These are phyloP conservation scores for Candida palmyrensis DNA, from an alignment of 805 yeast genomes.

Conservation along the genomic window DNA sequence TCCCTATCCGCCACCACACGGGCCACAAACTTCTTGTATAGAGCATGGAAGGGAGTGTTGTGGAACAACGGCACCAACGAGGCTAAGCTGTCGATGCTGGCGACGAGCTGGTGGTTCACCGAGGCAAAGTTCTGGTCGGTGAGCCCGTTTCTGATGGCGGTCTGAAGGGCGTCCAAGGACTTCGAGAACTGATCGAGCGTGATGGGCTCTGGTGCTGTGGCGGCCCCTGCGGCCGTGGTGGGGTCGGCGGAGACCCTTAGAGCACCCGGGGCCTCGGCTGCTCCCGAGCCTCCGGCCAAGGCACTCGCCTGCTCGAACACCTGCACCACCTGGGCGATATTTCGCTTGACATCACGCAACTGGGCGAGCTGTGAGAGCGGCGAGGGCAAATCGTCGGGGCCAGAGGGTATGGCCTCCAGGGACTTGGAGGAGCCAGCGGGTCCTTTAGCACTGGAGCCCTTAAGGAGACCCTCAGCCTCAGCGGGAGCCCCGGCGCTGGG, in stretches of 20 bases:
- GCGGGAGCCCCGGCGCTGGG: slow-evolving; percentile 19
- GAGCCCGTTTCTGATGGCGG: slow-evolving; percentile 41
- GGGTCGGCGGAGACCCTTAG: not conserved
- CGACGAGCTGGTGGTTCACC: slow-evolving; percentile 27
- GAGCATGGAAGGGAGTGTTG: slow-evolving; percentile 44
- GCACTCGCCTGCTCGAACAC: slow-evolving; percentile 37
- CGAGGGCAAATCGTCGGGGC: no score
- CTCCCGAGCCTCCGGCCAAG: not conserved
- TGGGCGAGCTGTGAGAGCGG: slow-evolving; percentile 35
- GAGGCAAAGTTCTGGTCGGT: slow-evolving; percentile 17
- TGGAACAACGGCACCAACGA: slow-evolving; percentile 50
- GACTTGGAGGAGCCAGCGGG: slow-evolving; percentile 4
- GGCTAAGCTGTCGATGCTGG: slow-evolving; percentile 43
- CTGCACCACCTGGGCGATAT: slow-evolving; percentile 41
- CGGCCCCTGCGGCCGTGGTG: not conserved
- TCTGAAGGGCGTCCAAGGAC: slow-evolving; percentile 42
- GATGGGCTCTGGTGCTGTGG: not conserved
- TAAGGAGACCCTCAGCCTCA: not conserved
- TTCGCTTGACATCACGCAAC: slow-evolving; percentile 40
- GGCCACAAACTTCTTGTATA: slow-evolving; percentile 46
- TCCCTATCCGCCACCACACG: slow-evolving; percentile 33
- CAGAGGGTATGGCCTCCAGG: not conserved
- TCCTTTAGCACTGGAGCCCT: not conserved
- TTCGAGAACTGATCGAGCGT: slow-evolving; percentile 16
- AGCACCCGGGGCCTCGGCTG: not conserved